Conservation (phyloP, 257 asterid species). For the Nicotiana tabacum region DNA sequence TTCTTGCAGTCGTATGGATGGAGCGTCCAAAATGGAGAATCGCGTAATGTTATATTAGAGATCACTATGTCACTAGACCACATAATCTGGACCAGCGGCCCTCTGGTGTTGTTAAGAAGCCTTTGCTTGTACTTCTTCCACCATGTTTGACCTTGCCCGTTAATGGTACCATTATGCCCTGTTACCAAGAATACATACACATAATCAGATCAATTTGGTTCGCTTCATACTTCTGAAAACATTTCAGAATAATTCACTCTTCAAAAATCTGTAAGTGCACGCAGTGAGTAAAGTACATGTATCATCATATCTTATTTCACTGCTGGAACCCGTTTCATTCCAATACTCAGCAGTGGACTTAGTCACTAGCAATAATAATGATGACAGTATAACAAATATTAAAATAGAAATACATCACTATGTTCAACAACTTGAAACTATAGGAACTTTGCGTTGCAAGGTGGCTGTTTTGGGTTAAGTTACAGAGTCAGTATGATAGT, state of each 20-base stretch:
- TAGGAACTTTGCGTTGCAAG: neutral
- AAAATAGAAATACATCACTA: neutral
- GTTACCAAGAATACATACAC: conserved; percentile 19
- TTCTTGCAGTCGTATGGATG: conserved; percentile 82
- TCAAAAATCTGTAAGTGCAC: neutral
- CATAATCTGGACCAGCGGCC: conserved; percentile 83
- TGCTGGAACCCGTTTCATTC: neutral
- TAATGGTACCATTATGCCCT: conserved; percentile 79
- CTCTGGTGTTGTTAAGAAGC: conserved; percentile 74
- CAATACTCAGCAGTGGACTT: neutral
- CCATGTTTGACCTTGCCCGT: conserved; percentile 79
- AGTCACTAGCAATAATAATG: neutral
- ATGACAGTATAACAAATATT: neutral
- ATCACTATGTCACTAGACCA: conserved; percentile 64
- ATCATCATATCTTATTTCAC: neutral
- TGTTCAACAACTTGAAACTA: neutral
- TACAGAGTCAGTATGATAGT: neutral
- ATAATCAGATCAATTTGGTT: conserved; percentile 17
- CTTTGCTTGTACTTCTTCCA: conserved; percentile 65
- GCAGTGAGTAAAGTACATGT: neutral
- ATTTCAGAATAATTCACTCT: neutral
- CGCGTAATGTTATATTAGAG: conserved; percentile 59
- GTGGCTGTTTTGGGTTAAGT: neutral
- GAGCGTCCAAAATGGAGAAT: conserved; percentile 86
- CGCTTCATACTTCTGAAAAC: neutral